These are phyloP conservation scores for Aspergillus pseudoterreus DNA, from an alignment of 2,329 filamentous ascomycete species.

Conservation along the genomic window DNA sequence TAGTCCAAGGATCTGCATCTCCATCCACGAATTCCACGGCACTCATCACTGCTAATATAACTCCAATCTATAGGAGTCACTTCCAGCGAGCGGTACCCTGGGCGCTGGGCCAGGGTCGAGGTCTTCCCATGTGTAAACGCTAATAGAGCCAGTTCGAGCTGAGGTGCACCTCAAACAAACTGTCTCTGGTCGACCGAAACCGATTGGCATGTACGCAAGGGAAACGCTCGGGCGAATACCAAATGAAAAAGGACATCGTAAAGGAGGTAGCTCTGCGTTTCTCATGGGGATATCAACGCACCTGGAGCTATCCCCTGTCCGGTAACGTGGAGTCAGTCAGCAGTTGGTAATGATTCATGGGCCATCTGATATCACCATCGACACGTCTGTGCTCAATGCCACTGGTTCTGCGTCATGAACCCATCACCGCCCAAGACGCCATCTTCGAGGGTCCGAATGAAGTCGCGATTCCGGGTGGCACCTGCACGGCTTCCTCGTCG, in stretches of 20 bases:
- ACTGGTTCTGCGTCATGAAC: conserved; percentile 75
- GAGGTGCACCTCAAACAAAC: not conserved
- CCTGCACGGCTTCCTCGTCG: conserved; percentile 70
- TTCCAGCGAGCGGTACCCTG: no score
- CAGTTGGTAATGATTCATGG: not conserved
- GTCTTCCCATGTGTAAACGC: no score
- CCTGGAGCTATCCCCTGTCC: not conserved
- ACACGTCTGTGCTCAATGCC: conserved; percentile 48
- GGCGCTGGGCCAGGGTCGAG: no score
- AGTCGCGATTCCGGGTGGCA: conserved; percentile 66
- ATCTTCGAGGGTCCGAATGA: conserved; percentile 92
- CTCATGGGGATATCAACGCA: not conserved
- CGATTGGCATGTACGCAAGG: not conserved
- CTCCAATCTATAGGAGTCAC: conserved; percentile 1
- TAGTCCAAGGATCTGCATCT: not conserved
- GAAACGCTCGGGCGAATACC: not conserved
- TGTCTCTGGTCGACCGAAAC: not conserved
- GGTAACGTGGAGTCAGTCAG: not conserved
- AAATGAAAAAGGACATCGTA: not conserved
- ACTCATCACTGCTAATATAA: conserved; percentile 14
- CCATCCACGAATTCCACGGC: conserved; percentile 11
- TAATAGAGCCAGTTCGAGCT: no score
- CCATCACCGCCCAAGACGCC: conserved; percentile 82
- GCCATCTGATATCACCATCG: conserved; percentile 5
- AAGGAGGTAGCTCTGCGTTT: not conserved